Conservation (phyloP, 2,329 filamentous ascomycete genomes). For the Alternaria tenuissima region DNA sequence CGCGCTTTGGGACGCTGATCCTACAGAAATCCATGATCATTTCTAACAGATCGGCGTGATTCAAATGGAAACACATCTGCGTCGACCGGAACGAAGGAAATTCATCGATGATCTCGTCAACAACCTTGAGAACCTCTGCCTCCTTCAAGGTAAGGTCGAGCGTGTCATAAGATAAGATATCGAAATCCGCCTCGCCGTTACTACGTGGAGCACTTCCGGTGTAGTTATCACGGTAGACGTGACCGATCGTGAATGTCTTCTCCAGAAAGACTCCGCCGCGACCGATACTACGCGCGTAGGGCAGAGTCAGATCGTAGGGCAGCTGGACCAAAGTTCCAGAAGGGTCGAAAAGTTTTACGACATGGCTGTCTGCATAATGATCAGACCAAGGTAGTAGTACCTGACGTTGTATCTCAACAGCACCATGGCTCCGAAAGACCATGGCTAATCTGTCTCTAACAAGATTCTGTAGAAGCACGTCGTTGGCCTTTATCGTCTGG, state of each 20-base stretch:
- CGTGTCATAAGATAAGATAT: conserved; percentile 86
- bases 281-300: conserved; percentile 84
- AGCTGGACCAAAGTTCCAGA: conserved; percentile 90
- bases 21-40: conserved; percentile 91
- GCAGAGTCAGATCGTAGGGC: conserved; percentile 92
- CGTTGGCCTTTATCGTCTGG: conserved; percentile 52
- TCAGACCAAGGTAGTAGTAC: conserved; percentile 82
- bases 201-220: conserved; percentile 82
- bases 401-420: conserved; percentile 78
- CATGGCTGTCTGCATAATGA: conserved; percentile 74
- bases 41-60: conserved; percentile 85
- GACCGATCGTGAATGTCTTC: conserved; percentile 86
- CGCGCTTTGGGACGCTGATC: conserved; percentile 73
- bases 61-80: conserved; percentile 87
- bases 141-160: conserved; percentile 88
- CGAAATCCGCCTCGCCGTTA: conserved; percentile 92
- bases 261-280: conserved; percentile 71
- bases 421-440: conserved; percentile 89
- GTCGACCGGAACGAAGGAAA: conserved; percentile 77
- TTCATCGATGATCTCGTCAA: conserved; percentile 85
- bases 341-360: conserved; percentile 80
- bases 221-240: conserved; percentile 81
- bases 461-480: conserved; percentile 74
- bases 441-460: conserved; percentile 77
- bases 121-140: conserved; percentile 90